phyloP scores from a whole-genome alignment of 768 basidiomycete genomes.

The Calocybe gangraenosa region DNA sequence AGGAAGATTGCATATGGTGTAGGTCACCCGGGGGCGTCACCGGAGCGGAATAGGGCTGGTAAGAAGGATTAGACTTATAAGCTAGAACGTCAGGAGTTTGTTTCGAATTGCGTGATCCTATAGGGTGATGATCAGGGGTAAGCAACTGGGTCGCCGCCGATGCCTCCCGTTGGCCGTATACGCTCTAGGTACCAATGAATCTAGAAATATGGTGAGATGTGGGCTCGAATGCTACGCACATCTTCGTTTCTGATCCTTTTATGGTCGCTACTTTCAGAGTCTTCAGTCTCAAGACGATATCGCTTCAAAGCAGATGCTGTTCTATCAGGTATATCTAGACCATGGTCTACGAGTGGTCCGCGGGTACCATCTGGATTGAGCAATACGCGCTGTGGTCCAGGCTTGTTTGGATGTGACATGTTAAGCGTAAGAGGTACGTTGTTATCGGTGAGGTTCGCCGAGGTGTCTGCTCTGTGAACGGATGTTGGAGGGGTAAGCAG shows the following conservation, averaged over 20 bases:
- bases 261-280: background rate
- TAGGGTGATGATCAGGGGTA: conserved; percentile 7
- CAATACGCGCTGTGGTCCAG: conserved; percentile 16
- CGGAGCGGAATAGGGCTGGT: conserved; percentile 6
- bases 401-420: conserved; percentile 11
- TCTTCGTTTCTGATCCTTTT: conserved; percentile 12
- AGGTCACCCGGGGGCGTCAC: conserved; percentile 5
- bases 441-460: background rate
- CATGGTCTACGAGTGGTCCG: conserved; percentile 2
- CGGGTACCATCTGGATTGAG: conserved; percentile 12
- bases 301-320: conserved; percentile 6
- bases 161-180: conserved; percentile 3
- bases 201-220: background rate
- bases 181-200: conserved; percentile 7
- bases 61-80: background rate
- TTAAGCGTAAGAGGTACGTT: conserved; percentile 3
- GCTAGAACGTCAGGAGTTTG: conserved; percentile 6
- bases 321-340: background rate
- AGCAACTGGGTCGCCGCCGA: conserved; percentile 5
- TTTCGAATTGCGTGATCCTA: conserved; percentile 1
- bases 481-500: conserved; percentile 16
- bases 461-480: conserved; percentile 2
- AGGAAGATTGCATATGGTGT: background rate
- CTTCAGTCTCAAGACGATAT: conserved; percentile 2
- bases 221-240: background rate